Base-by-base conservation (phyloP, 208 protist species). In the Acanthamoeba divionensis region DNA sequence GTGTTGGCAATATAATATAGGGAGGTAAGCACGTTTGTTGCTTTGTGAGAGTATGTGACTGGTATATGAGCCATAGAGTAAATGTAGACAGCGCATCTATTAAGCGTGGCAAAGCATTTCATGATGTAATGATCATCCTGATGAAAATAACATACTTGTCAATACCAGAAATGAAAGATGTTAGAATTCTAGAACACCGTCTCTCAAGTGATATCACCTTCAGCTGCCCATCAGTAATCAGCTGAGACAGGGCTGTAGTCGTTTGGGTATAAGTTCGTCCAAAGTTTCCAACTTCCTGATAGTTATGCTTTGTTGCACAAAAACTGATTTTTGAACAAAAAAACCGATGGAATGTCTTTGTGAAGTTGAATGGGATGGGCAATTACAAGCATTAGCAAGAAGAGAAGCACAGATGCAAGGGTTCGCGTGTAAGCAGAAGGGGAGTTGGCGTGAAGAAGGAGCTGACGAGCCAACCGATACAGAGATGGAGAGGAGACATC, bases 231-330 rank as follows among this genome's bases (percentile, higher is more conserved):
- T 88, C 80, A 31, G 80, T 54, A 31, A 88, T 88, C 26, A 88
- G 80, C n/a, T 88, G 54, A 2, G 80, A 88, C 15, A 88, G 80
- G 6, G 80, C 80, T 8, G 80, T 88, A 1, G 80, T 88, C 15
- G 80, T 62, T 36, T 71, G 80, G 0, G 80, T 88, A 62, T 88
- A 88, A 10, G 71, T 55, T 12, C 80, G 80, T 9, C 80, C 80
- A 33, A 88, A 88, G 13, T 88, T 38, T 18, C 80, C 80, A 41
- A 88, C 44, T 62, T 88, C 80, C 45, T 88, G 45, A 62, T 88
- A 88, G 33, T 88, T 88, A 5, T 48, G 80, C 55, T 63, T 31
- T 63, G 26, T n/a, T n/a, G n/a, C n/a, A 60, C 52, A 18, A 63
- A 63, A 63, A 63, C 55, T 31, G 55, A n/a, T n/a, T n/a, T n/a